Percentiles rank a stretch among this genome's conserved stretches.
These are phyloP conservation scores for Aspergillus oerlinghausenensis DNA, from an alignment of 2,329 filamentous ascomycete genomes.

Conservation along the genomic window DNA sequence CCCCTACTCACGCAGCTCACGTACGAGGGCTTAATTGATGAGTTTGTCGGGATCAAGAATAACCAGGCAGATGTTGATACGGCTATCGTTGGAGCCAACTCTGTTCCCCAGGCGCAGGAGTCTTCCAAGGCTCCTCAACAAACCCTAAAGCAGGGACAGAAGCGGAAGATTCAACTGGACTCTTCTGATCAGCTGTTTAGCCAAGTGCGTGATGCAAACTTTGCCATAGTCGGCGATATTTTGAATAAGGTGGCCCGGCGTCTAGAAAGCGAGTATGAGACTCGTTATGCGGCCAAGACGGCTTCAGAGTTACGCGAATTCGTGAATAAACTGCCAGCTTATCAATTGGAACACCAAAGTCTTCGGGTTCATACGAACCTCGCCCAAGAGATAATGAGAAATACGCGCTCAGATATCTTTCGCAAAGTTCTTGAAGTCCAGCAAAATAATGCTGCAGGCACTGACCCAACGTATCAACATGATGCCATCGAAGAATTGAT, in stretches of 20 bases:
- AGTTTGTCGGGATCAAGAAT: conserved; percentile 84
- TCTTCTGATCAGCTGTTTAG: conserved; percentile 84
- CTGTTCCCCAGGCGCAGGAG: conserved; percentile 51
- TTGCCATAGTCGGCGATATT: conserved; percentile 83
- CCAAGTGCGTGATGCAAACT: conserved; percentile 86
- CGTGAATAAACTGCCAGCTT: conserved; percentile 86
- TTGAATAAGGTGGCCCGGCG: conserved; percentile 88
- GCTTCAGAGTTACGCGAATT: conserved; percentile 91
- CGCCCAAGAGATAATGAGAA: conserved; percentile 91
- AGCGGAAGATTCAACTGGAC: conserved; percentile 84
- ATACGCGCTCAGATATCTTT: conserved; percentile 85
- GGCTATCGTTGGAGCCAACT: conserved; percentile 71
- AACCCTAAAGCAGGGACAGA: conserved; percentile 59
- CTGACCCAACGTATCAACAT: conserved; percentile 83
- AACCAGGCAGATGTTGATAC: conserved; percentile 92
- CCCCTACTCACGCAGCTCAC: conserved; percentile 90
- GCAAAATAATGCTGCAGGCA: conserved; percentile 87
- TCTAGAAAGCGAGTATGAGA: conserved; percentile 82
- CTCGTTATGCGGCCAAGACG: conserved; percentile 77
- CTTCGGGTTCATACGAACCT: conserved; percentile 88
- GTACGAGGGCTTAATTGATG: conserved; percentile 93
- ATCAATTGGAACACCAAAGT: conserved; percentile 89
- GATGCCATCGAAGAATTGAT: conserved; percentile 94
- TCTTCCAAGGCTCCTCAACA: conserved; percentile 47
- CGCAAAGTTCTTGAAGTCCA: conserved; percentile 86